Evolutionary conservation across 768 basidiomycete genomes (phyloP).

Genomic region (Sporobolomyces pararoseus): DNA sequence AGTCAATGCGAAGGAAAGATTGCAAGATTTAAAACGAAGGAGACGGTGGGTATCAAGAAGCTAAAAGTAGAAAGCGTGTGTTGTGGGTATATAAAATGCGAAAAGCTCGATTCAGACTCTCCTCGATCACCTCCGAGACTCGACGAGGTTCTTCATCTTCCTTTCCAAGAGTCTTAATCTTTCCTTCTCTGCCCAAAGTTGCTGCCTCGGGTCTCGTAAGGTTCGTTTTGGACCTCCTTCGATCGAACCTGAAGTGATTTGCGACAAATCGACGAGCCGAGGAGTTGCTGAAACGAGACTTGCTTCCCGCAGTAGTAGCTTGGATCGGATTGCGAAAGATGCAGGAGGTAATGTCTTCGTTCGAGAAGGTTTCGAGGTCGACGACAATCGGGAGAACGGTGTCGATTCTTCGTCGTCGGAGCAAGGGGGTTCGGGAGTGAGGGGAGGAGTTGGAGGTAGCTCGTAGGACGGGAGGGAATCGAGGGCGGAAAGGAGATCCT

Average conservation of each 20-base stretch:
- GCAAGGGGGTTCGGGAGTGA: slow-evolving; percentile 55
- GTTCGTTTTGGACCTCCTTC: slow-evolving; percentile 13
- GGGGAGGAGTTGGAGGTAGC: slow-evolving; percentile 62
- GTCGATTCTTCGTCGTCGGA: slow-evolving; percentile 13
- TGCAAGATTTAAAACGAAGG: too few species aligned
- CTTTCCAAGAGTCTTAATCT: slow-evolving; percentile 20
- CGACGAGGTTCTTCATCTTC: slow-evolving; percentile 18
- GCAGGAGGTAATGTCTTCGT: not conserved
- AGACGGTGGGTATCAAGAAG: too few species aligned
- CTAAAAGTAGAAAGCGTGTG: too few species aligned
- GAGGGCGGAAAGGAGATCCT: slow-evolving; percentile 80
- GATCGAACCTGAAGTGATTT: not conserved
- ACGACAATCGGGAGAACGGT: slow-evolving; percentile 39
- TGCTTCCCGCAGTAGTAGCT: slow-evolving; percentile 81
- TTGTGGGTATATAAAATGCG: too few species aligned
- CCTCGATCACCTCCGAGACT: too few species aligned
- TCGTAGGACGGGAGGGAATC: slow-evolving; percentile 65
- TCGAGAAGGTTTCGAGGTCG: slow-evolving; percentile 14
- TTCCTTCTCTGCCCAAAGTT: slow-evolving; percentile 41
- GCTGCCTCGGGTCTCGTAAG: slow-evolving; percentile 33
- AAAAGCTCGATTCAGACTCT: too few species aligned
- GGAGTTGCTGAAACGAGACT: slow-evolving; percentile 77
- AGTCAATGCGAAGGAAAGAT: too few species aligned
- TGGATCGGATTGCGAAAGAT: slow-evolving; percentile 70
- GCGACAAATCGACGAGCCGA: slow-evolving; percentile 71